Evolutionary conservation across 768 basidiomycete species (phyloP), one percentile per base, ranked within the genome.

Genomic region (Suillus bovinus): DNA sequence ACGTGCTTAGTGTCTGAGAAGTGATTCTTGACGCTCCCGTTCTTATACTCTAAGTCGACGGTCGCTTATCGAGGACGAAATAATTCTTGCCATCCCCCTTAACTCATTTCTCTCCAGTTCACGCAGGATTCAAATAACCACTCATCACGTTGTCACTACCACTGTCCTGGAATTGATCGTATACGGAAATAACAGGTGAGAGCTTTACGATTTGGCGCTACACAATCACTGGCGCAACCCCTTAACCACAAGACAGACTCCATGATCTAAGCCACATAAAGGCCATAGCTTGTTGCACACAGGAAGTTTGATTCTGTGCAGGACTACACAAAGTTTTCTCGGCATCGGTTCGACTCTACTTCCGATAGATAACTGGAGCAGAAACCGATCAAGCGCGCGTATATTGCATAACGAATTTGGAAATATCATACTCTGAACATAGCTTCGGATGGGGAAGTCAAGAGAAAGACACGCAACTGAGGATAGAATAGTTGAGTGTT

Each of bases 221-320:
- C 44, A 11, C 44, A 46, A 46, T 46, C 44, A 46, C 22, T 46
- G 22, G 44, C 44, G 44, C 22, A 46, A 46, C n/a, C n/a, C 44
- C 14, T 27, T 16, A 16, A 47, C 24, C 16, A 47, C 24, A 47
- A 27, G 47, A 47, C 14, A 16, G 47, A 3, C 9, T 16, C 17
- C 17, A 49, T 29, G 27, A 29, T 49, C 24, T 49, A 27, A 9
- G n/a, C 44, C 22, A 46, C 22, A 22, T 22, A 22, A 22, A 46
- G n/a, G n/a, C 22, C 22, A 14, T 22, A 2, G 13, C 44, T 46
- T 46, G 13, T 6, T 46, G 46, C 3, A 46, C 22, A 13, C 13
- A 22, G 22, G 46, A 46, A 46, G 22, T 6, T 24, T 89, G 46
- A 47, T 47, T 24, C 16, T 20, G 11, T n/a, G 29, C 31, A 33